phyloP scores from a whole-genome alignment of 179 eudicot genomes.

The Amaranthus tricolor region DNA sequence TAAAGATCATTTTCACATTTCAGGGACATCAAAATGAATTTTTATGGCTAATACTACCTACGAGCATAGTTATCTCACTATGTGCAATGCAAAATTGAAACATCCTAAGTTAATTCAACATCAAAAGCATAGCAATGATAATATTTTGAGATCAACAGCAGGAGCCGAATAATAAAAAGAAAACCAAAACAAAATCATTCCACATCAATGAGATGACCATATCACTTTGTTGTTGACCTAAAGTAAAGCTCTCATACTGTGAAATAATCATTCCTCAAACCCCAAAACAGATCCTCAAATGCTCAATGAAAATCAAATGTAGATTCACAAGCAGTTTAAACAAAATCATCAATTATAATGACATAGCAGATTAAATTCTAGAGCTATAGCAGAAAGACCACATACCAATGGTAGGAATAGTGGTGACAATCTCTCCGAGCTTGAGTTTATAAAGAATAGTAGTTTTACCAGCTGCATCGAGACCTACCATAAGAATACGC shows the following conservation, averaged over 20 bases:
- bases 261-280: not conserved
- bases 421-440: constrained; percentile 40
- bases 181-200: not conserved
- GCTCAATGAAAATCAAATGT: not conserved
- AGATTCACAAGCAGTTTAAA: not conserved
- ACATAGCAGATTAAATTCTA: not conserved
- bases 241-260: not conserved
- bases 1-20: not conserved
- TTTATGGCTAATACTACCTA: not conserved
- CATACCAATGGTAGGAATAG: constrained; percentile 42
- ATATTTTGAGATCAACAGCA: not conserved
- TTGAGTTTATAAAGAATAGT: constrained; percentile 36
- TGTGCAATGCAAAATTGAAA: not conserved
- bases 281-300: not conserved
- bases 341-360: not conserved
- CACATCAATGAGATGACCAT: not conserved
- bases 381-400: not conserved
- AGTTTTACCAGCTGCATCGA: constrained; percentile 41
- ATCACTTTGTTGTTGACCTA: not conserved
- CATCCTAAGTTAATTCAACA: not conserved
- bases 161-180: not conserved
- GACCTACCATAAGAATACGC: constrained; percentile 45
- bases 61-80: not conserved
- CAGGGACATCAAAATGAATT: not conserved
- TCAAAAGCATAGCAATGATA: not conserved